Conservation (phyloP, 306 rosid genomes). For the Cucurbita argyrosperma region DNA sequence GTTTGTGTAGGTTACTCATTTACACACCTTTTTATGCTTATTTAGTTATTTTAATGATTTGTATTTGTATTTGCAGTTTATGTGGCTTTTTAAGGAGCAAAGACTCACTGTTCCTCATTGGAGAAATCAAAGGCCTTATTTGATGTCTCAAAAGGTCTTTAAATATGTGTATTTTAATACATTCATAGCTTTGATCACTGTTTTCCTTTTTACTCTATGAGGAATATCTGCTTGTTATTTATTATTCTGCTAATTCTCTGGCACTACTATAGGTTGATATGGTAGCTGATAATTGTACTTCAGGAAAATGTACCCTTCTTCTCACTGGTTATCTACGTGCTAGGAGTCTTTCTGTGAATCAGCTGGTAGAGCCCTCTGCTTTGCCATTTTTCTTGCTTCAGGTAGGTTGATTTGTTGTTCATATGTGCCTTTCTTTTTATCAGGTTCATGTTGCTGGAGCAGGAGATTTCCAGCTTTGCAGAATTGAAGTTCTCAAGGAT, state of each 20-base stretch:
- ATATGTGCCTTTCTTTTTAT: constrained; percentile 16
- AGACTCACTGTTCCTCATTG: constrained; percentile 74
- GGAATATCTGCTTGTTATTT: neutral
- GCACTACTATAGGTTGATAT: constrained; percentile 39
- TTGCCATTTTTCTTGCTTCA: constrained; percentile 13
- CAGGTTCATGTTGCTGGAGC: constrained; percentile 96
- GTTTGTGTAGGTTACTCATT: neutral
- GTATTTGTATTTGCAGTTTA: constrained; percentile 44
- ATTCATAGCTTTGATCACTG: neutral
- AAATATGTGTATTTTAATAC: neutral
- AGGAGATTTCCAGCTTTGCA: constrained; percentile 74
- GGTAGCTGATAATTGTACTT: constrained; percentile 23
- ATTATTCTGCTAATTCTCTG: neutral
- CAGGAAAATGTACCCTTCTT: constrained; percentile 49
- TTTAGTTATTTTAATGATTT: neutral
- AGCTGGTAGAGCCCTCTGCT: constrained; percentile 38
- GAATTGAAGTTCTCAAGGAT: constrained; percentile 69
- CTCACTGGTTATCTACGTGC: constrained; percentile 71
- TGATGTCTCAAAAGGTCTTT: constrained; percentile 67
- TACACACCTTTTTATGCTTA: neutral
- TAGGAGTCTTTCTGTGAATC: constrained; percentile 69
- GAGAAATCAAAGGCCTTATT: constrained; percentile 68
- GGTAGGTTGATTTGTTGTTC: constrained; percentile 7
- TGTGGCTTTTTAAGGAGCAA: constrained; percentile 88
- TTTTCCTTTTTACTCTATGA: neutral